phyloP scores from a whole-genome alignment of 2,329 filamentous ascomycete genomes.

The Bertia moriformis region DNA sequence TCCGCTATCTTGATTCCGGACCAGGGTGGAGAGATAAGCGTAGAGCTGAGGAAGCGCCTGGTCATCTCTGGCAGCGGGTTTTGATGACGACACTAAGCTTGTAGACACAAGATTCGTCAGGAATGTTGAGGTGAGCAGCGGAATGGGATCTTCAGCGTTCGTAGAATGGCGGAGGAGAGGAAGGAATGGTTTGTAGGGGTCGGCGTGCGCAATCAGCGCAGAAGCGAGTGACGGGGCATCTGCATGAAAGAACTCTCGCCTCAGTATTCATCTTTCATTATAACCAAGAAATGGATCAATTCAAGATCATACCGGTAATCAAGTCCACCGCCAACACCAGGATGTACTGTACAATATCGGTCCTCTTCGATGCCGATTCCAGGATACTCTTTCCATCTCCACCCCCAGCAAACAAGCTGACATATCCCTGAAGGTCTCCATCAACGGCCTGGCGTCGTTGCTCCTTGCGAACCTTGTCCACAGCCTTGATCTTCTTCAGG shows the following conservation, averaged over 20 bases:
- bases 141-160: slow-evolving; percentile 50
- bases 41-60: slow-evolving; percentile 49
- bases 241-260: slow-evolving; percentile 13
- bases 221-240: slow-evolving; percentile 45
- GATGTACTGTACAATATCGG: slow-evolving; percentile 57
- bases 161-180: slow-evolving; percentile 46
- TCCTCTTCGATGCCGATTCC: slow-evolving; percentile 45
- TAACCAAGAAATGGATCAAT: not conserved
- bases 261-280: not conserved
- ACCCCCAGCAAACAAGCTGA: slow-evolving; percentile 40
- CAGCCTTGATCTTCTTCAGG: slow-evolving; percentile 57
- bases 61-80: slow-evolving; percentile 36
- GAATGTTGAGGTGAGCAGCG: slow-evolving; percentile 50
- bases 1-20: slow-evolving; percentile 47
- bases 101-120: slow-evolving; percentile 46
- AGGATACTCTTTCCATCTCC: slow-evolving; percentile 44
- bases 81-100: slow-evolving; percentile 34
- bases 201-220: slow-evolving; percentile 39
- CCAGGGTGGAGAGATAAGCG: slow-evolving; percentile 44
- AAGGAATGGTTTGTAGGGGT: slow-evolving; percentile 48
- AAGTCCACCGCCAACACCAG: slow-evolving; percentile 51
- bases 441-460: slow-evolving; percentile 50
- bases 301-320: slow-evolving; percentile 40
- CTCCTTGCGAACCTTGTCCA: slow-evolving; percentile 58
- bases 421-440: slow-evolving; percentile 41